phyloP scores from a whole-genome alignment of 768 basidiomycete genomes.

The Trametes villosa region DNA sequence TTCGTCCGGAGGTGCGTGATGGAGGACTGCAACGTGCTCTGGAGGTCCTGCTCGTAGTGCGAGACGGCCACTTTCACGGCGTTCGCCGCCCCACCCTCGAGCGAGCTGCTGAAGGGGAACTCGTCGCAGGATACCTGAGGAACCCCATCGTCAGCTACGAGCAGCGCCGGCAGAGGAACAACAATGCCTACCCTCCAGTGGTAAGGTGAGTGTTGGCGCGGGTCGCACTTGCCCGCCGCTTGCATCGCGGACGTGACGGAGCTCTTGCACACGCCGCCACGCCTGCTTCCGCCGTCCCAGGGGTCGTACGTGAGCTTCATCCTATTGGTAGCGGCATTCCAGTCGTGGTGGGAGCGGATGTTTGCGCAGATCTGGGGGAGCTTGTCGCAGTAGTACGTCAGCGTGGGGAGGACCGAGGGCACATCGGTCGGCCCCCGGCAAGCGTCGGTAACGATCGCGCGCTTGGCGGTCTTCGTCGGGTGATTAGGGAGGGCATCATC shows the following conservation, averaged over 20 bases:
- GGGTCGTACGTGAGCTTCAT: conserved; percentile 14
- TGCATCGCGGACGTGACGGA: not conserved
- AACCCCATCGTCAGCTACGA: no score
- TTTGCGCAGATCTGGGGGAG: conserved; percentile 10
- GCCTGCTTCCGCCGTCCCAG: not conserved
- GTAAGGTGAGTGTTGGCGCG: conserved; percentile 1
- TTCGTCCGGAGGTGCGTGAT: not conserved
- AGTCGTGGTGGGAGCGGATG: conserved; percentile 5
- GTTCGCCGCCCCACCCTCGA: conserved; percentile 8
- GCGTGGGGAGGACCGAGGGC: not conserved
- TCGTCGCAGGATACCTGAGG: conserved; percentile 12
- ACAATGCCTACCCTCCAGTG: conserved; percentile 2
- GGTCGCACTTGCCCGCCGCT: conserved; percentile 1
- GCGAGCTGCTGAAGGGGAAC: conserved; percentile 9
- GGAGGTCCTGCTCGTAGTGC: conserved; percentile 4
- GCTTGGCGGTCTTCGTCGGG: not conserved
- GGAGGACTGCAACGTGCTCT: conserved; percentile 1
- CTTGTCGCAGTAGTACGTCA: conserved; percentile 11
- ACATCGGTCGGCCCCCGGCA: not conserved
- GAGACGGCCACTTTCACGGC: not conserved
- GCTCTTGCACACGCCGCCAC: not conserved
- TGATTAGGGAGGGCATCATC: not conserved
- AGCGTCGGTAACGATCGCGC: not conserved
- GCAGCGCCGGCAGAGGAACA: not conserved
- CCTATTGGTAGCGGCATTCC: not conserved